phyloP scores from a whole-genome alignment of 2,329 filamentous ascomycete genomes.

The Fusarium coffeatum region DNA sequence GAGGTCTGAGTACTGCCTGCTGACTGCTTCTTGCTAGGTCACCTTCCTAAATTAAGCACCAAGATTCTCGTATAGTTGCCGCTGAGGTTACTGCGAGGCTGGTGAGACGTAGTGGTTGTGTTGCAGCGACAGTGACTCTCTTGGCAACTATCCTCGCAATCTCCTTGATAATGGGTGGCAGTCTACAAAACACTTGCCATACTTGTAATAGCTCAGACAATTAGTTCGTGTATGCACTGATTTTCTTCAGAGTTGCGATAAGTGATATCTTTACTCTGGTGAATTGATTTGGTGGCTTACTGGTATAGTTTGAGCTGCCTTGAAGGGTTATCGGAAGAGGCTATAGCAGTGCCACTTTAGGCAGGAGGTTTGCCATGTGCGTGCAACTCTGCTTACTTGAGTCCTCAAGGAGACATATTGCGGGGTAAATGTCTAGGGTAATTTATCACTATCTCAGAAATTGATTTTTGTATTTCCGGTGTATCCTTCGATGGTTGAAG shows the following conservation, averaged over 20 bases:
- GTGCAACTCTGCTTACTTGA: not conserved
- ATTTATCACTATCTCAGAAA: accelerated
- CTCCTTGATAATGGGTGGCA: not conserved
- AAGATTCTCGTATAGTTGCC: not conserved
- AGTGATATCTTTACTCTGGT: not conserved
- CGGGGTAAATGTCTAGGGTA: not conserved
- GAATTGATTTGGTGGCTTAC: not conserved
- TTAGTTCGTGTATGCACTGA: not conserved
- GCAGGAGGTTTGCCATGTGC: not conserved
- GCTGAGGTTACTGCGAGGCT: not conserved
- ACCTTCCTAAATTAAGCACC: constrained; percentile 2
- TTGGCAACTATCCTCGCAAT: not conserved
- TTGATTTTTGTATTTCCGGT: not conserved
- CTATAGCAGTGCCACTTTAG: not conserved
- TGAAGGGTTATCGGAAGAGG: not conserved
- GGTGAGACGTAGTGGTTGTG: not conserved
- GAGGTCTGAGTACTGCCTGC: not conserved
- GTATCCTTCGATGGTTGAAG: accelerated
- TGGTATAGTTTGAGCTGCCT: not conserved
- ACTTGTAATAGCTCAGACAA: not conserved
- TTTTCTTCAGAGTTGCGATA: not conserved
- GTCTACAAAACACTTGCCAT: not conserved
- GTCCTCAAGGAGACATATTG: not conserved
- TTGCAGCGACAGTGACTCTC: not conserved
- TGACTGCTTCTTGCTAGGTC: not conserved